Conservation (phyloP, 768 basidiomycete genomes). For the Chalciporus piperatus region DNA sequence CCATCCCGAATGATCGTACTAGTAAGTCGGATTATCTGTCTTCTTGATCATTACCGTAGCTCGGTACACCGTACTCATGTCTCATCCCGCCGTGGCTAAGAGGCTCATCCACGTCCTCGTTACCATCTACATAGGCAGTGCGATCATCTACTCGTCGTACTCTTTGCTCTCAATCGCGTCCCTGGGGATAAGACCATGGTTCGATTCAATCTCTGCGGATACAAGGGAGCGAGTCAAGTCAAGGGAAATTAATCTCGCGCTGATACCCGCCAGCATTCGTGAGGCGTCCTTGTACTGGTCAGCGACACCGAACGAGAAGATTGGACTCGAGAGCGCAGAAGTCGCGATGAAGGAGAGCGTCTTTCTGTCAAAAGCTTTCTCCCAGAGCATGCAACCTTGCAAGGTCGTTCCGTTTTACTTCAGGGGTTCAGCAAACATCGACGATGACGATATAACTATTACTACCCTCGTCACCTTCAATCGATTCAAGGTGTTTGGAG, state of each 20-base stretch:
- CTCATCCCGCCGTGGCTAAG: conserved; percentile 5
- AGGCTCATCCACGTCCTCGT: conserved; percentile 15
- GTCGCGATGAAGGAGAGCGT: conserved; percentile 44
- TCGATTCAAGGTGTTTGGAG: conserved; percentile 67
- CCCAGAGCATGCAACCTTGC: conserved; percentile 66
- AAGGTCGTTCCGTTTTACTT: conserved; percentile 83
- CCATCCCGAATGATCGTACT: conserved; percentile 12
- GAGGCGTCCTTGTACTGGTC: conserved; percentile 26
- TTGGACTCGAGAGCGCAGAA: not conserved
- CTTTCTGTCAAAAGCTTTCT: conserved; percentile 68
- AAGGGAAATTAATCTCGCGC: conserved; percentile 1
- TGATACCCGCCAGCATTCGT: conserved; percentile 1
- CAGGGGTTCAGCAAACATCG: conserved; percentile 54
- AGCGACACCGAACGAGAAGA: not conserved
- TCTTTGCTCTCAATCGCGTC: conserved; percentile 16
- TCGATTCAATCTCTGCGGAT: not conserved
- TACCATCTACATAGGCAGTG: conserved; percentile 23
- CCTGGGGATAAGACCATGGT: conserved; percentile 7
- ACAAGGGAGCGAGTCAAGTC: not conserved
- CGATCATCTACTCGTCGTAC: conserved; percentile 33
- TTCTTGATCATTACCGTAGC: not conserved
- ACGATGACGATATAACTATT: conserved; percentile 72
- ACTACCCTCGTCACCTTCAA: conserved; percentile 83
- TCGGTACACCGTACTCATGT: conserved; percentile 5
- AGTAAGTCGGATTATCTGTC: not conserved